Base-by-base conservation (phyloP, 495 filamentous ascomycete genomes). In the Aspergillus avenaceus region DNA sequence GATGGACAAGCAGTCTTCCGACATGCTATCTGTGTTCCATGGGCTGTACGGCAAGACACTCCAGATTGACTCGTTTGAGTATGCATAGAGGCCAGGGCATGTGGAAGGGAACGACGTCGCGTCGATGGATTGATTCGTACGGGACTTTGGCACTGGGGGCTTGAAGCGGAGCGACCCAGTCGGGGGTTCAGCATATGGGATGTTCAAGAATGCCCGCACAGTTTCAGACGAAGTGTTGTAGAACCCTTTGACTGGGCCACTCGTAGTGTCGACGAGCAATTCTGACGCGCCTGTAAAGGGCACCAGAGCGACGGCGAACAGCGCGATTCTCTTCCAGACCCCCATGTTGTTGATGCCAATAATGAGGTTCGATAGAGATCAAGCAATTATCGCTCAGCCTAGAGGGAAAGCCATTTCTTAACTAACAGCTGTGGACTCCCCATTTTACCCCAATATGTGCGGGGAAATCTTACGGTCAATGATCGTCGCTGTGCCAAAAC, bases 1-100 rank as follows among this genome's bases (percentile, higher is more conserved):
- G n/a, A 82, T 55, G 28, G 67, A 69, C 14, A 83, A 63, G 46
- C 80, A 82, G 55, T 81, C 74, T 47, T 84, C 81, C 5, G 55
- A 58, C 31, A 61, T 57, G 2, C 26, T 40, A 3, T 45, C 44
- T 4, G 32, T 24, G 24, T 52, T 50, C 45, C 48, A 50, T 29
- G 45, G 38, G 12, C 27, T 34, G 14, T 48, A 52, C 5, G 51
- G 51, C 9, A 55, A 48, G 18, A 50, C 38, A 22, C 24, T 48
- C 14, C 27, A 50, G 8, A 58, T 55, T 3, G 55, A 55, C 23
- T 55, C 45, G 36, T 40, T 51, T 2, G 49, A 55, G 46, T 22
- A 53, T 1, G 29, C 42, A 22, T 53, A 26, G 12, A 45, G 32
- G 6, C 56, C 52, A 1, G 55, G 37, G 34, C 60, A 63, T 5